Evolutionary conservation across 768 basidiomycete genomes (phyloP).

Genomic region (Pulveroboletus sp.): DNA sequence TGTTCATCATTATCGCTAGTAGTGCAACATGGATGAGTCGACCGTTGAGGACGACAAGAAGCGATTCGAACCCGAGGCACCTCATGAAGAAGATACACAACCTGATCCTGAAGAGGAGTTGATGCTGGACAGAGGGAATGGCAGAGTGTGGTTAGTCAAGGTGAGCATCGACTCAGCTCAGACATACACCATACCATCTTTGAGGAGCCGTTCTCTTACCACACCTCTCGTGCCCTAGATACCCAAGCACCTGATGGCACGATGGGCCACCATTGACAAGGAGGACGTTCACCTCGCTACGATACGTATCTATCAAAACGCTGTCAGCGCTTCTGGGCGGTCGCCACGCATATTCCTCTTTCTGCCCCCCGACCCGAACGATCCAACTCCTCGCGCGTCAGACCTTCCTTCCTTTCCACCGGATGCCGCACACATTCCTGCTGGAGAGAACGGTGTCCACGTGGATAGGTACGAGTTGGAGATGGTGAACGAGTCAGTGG

Average conservation of each 20-base stretch:
- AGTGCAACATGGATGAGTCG: slow-evolving; percentile 30
- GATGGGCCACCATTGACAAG: slow-evolving; percentile 71
- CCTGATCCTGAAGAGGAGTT: slow-evolving; percentile 80
- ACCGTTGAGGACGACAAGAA: slow-evolving; percentile 64
- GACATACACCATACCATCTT: background rate
- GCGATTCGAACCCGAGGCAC: slow-evolving; percentile 54
- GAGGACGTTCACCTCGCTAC: slow-evolving; percentile 81
- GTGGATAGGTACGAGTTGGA: slow-evolving; percentile 79
- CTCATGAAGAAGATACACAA: slow-evolving; percentile 54
- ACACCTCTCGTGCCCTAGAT: slow-evolving; percentile 43
- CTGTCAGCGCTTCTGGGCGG: slow-evolving; percentile 39
- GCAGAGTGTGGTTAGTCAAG: slow-evolving; percentile 83
- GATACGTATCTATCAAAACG: slow-evolving; percentile 68
- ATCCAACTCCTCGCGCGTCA: slow-evolving; percentile 32
- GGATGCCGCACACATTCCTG: slow-evolving; percentile 29
- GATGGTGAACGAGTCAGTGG: slow-evolving; percentile 79
- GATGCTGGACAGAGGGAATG: slow-evolving; percentile 71
- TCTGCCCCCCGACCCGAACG: slow-evolving; percentile 52
- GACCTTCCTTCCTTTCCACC: slow-evolving; percentile 24
- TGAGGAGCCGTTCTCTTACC: slow-evolving; percentile 1
- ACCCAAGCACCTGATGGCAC: slow-evolving; percentile 80
- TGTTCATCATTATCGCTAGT: background rate
- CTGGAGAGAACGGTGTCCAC: slow-evolving; percentile 27
- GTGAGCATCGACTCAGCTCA: slow-evolving; percentile 36
- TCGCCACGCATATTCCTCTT: slow-evolving; percentile 63